Conservation (phyloP, 1,284 basidiomycete genomes). For the Xerocomus minutiporus region DNA sequence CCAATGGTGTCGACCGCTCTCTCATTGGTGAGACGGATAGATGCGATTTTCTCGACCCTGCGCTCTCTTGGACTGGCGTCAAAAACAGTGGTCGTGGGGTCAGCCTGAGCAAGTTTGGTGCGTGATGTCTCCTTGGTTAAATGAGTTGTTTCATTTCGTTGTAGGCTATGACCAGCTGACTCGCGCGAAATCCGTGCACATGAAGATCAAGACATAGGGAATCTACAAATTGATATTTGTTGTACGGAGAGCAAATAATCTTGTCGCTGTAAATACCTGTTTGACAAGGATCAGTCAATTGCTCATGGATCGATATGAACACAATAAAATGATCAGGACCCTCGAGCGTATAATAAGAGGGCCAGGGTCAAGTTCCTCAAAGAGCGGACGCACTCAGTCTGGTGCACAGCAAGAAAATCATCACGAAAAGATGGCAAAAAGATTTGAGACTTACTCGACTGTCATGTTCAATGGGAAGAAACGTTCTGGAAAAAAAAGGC, state of each 20-base stretch:
- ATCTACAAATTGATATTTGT: not conserved
- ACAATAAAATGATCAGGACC: slow-evolving; percentile 27
- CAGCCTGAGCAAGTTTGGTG: slow-evolving; percentile 85
- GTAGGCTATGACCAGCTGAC: slow-evolving; percentile 77
- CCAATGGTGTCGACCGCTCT: not conserved
- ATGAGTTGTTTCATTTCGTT: not conserved
- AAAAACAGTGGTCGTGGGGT: slow-evolving; percentile 91
- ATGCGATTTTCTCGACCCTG: slow-evolving; percentile 87
- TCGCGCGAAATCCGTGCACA: slow-evolving; percentile 70
- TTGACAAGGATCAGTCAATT: slow-evolving; percentile 4
- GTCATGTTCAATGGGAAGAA: not conserved
- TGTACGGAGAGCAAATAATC: not conserved
- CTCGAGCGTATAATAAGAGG: slow-evolving; percentile 34
- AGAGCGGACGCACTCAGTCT: slow-evolving; percentile 32
- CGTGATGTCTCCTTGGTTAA: slow-evolving; percentile 28
- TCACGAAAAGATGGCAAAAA: slow-evolving; percentile 16
- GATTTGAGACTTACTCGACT: slow-evolving; percentile 6
- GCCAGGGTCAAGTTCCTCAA: slow-evolving; percentile 32
- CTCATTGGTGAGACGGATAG: slow-evolving; percentile 30
- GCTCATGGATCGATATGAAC: not conserved
- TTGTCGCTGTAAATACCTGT: too few relatives aligned
- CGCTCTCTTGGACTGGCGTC: slow-evolving; percentile 89
- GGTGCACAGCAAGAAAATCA: slow-evolving; percentile 37
- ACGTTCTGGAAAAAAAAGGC: too few relatives aligned
- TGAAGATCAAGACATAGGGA: slow-evolving; percentile 57